phyloP scores from a whole-genome alignment of 75 land plant species.

The Selaginella moellendorffii region DNA sequence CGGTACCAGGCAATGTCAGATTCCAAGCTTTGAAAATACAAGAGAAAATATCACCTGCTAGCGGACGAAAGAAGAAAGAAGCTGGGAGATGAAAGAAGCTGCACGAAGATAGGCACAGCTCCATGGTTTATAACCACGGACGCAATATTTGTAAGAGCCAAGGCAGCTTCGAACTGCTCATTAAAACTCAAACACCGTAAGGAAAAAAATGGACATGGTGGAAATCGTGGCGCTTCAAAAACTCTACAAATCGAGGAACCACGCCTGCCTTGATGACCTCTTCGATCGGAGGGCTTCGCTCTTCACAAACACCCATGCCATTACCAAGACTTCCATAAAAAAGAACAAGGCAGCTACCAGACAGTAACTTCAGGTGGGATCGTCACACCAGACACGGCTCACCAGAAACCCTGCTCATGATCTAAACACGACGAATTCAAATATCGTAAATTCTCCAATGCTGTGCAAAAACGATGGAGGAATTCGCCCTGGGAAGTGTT shows the following conservation, averaged over 20 bases:
- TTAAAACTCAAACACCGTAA: background rate
- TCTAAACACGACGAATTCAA: too few species aligned
- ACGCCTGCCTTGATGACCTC: constrained; percentile 63
- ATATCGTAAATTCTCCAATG: too few species aligned
- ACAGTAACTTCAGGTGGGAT: constrained; percentile 48
- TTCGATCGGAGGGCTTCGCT: constrained; percentile 81
- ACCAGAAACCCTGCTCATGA: too few species aligned
- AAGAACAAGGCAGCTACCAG: constrained; percentile 36
- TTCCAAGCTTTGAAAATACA: too few species aligned
- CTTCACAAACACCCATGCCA: constrained; percentile 16
- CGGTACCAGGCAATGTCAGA: too few species aligned
- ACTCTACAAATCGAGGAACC: constrained; percentile 83
- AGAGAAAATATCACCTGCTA: background rate
- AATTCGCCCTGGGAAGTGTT: too few species aligned
- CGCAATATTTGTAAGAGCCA: constrained; percentile 3
- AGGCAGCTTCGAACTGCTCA: constrained; percentile 7
- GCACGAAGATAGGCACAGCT: constrained; percentile 6
- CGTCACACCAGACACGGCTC: constrained; percentile 42
- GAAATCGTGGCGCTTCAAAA: constrained; percentile 52
- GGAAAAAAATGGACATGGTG: constrained; percentile 46
- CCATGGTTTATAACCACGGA: constrained; percentile 1
- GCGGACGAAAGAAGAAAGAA: background rate
- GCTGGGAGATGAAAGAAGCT: background rate
- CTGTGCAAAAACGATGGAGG: too few species aligned
- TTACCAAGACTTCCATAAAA: background rate